These are phyloP conservation scores for Pestalotiopsis sp. DNA, from an alignment of 2,329 filamentous ascomycete genomes.

Conservation along the genomic window DNA sequence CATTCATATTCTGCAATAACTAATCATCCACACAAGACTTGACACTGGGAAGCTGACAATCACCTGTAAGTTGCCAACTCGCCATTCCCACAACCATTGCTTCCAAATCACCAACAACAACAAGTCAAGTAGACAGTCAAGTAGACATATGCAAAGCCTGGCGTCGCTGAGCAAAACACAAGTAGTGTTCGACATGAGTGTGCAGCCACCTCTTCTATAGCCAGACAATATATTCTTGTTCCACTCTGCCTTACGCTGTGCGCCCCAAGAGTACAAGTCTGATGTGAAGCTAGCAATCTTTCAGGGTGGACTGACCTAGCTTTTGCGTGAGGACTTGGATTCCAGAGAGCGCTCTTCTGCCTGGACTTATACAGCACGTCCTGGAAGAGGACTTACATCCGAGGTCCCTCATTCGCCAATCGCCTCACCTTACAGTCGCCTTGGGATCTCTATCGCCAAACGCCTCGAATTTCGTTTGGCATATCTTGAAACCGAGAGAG, in stretches of 20 bases:
- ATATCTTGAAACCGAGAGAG: not conserved
- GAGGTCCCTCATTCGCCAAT: not conserved
- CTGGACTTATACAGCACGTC: not conserved
- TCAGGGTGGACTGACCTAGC: not conserved
- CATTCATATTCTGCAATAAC: slow-evolving; percentile 4
- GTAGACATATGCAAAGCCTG: slow-evolving; percentile 1
- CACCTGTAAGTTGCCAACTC: not conserved
- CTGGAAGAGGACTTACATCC: not conserved
- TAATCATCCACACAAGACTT: not conserved
- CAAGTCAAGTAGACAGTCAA: slow-evolving; percentile 9
- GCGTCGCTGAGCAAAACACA: not conserved
- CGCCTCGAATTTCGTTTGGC: not conserved
- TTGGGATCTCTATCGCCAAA: not conserved
- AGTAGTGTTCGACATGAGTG: slow-evolving; percentile 4
- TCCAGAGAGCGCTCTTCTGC: not conserved
- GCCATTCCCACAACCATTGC: not conserved
- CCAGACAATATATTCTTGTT: slow-evolving; percentile 1
- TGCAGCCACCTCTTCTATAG: slow-evolving; percentile 1
- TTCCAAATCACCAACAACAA: not conserved
- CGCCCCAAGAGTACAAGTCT: not conserved
- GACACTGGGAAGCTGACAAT: not conserved
- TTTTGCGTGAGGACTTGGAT: not conserved
- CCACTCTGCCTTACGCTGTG: not conserved
- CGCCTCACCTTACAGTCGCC: not conserved
- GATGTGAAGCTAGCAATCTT: not conserved